These are phyloP conservation scores for Platismatia glauca DNA, from an alignment of 495 filamentous ascomycete genomes.

Conservation along the genomic window DNA sequence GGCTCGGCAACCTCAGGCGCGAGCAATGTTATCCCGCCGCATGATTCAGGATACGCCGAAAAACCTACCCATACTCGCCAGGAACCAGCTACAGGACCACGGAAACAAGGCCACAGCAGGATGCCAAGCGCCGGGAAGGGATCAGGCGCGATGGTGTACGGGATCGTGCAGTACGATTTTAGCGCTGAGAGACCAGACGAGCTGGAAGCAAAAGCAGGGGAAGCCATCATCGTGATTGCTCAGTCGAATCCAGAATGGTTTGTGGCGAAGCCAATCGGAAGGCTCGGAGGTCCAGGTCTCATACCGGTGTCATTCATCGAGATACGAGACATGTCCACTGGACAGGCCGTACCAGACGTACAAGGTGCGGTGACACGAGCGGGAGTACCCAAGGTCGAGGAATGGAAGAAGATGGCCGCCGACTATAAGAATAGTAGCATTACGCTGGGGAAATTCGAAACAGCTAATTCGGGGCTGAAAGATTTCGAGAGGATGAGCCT, in stretches of 20 bases:
- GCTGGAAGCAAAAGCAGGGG: constrained; percentile 86
- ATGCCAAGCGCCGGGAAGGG: constrained; percentile 52
- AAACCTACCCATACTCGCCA: constrained; percentile 33
- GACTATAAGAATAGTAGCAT: constrained; percentile 99
- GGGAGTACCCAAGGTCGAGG: constrained; percentile 93
- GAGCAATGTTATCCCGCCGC: constrained; percentile 42
- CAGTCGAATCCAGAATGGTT: constrained; percentile 99
- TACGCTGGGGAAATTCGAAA: constrained; percentile 82
- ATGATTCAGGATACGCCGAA: constrained; percentile 76
- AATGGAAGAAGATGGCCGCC: constrained; percentile 99
- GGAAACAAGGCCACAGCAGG: constrained; percentile 31
- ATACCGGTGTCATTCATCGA: constrained; percentile 98
- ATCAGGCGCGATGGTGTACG: constrained; percentile 83
- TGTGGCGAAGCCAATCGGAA: constrained; percentile 94
- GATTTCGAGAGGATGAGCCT: constrained; percentile 77
- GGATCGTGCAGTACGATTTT: constrained; percentile 95
- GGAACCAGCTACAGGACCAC: constrained; percentile 29
- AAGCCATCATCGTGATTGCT: constrained; percentile 95
- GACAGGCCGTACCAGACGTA: constrained; percentile 71
- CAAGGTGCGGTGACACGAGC: constrained; percentile 80
- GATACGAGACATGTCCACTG: constrained; percentile 86
- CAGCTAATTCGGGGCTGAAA: constrained; percentile 46
- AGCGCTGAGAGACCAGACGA: constrained; percentile 91
- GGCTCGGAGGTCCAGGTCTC: constrained; percentile 85
- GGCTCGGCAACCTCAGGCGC: constrained; percentile 60